Percentiles rank a stretch among this genome's conserved stretches.
Evolutionary conservation across 202 grass and related monocot species (phyloP).

Genomic region (Zizania palustris): DNA sequence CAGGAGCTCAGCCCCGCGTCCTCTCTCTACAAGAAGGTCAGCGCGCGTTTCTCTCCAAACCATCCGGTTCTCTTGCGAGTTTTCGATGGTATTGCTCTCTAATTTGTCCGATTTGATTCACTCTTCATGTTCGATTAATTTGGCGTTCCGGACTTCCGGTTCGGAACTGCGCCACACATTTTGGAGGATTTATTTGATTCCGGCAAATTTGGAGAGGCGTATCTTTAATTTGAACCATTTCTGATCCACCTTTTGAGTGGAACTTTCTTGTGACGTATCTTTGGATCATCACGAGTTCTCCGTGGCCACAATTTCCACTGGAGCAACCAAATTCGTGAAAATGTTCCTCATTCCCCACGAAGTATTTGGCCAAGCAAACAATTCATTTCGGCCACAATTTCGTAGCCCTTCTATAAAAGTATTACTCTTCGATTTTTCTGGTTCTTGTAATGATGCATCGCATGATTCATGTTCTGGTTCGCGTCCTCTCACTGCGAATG

Average conservation of each 20-base stretch:
- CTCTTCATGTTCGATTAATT: neutral
- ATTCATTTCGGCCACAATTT: neutral
- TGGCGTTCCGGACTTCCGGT: neutral
- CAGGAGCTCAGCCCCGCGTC: slow-evolving; percentile 76
- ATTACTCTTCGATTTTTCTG: neutral
- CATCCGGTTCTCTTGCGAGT: neutral
- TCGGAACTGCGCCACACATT: neutral
- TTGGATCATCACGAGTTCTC: neutral
- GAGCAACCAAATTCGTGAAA: neutral
- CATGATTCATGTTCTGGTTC: slow-evolving; percentile 34
- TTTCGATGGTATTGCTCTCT: neutral
- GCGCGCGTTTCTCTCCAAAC: neutral
- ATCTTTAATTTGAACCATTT: no score
- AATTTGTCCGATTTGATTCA: neutral
- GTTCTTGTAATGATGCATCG: neutral
- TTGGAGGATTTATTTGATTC: neutral
- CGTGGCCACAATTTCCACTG: slow-evolving; percentile 5
- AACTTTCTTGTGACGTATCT: neutral
- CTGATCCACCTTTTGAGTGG: no score
- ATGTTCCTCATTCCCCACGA: neutral
- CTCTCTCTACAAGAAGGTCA: slow-evolving; percentile 75
- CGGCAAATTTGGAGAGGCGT: neutral
- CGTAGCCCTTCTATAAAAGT: slow-evolving; percentile 1
- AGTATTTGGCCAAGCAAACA: neutral
- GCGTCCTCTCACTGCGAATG: neutral